Base-by-base conservation (phyloP, 805 yeast genomes). In the Torulaspora microellipsoides region DNA sequence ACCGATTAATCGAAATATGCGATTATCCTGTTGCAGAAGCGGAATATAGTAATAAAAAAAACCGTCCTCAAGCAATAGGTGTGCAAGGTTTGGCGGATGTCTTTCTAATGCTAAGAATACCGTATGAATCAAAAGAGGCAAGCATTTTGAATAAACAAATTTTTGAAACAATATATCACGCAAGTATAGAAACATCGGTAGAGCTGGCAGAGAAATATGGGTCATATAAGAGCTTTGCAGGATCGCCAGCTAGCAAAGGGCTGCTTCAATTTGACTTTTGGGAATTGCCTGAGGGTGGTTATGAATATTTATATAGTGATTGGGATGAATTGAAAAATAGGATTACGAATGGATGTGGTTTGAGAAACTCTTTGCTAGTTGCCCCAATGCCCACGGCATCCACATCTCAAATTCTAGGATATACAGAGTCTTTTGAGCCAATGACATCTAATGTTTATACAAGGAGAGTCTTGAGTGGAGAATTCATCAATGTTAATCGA, bases 301-400 rank as follows among this genome's bases (percentile, higher is more conserved):
- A 50, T 25, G 39, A 50, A 7, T 86, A 48, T 77, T 84, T 51
- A 86, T 85, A 58, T 76, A 70, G 28, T 72, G 95, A 90, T 56
- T 90, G 97, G 97, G 84, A 78, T 51, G 51, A 59, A 1, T 65
- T 87, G 53, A 87, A 83, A 63, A 66, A 65, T 8, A 68, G 75
- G 31, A 71, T 91, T 46, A 65, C 67, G 29, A 63, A 66, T 46
- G 48, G 70, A 77, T 61, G 77, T 55, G 98, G 98, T 23, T 56
- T 90, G 29, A 72, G 97, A 58, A 90, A 90, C 68, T 90, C 97
- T 2, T 67, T 90, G 40, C 65, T 89, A 11, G 90, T 90, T 17
- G 96, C 93, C 0, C 93, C 96, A 38, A 90, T 90, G 98, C 98
- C 98, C 15, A 90, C 98, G 9, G 98, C 98, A 1, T 88, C 97